phyloP scores from a whole-genome alignment of 768 basidiomycete species.

The Suillus placidus region DNA sequence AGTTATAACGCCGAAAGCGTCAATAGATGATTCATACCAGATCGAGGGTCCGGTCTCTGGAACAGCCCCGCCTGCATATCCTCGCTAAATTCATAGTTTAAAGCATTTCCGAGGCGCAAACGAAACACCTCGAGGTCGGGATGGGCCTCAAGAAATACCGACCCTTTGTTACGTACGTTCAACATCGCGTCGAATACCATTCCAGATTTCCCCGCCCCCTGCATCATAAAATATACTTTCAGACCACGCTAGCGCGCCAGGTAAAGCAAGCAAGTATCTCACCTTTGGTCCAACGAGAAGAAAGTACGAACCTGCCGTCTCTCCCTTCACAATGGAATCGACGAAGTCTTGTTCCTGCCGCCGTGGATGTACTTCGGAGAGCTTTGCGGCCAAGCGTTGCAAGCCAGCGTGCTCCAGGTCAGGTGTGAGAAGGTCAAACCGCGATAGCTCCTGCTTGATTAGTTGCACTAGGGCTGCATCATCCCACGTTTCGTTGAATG shows the following conservation, averaged over 20 bases:
- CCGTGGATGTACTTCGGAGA: constrained; percentile 47
- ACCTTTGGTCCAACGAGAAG: constrained; percentile 82
- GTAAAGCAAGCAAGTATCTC: constrained; percentile 8
- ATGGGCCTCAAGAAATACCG: constrained; percentile 81
- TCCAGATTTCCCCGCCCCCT: constrained; percentile 54
- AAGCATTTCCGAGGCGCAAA: constrained; percentile 80
- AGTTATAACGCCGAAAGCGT: constrained; percentile 16
- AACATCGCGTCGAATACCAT: constrained; percentile 80
- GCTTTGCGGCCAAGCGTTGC: background rate
- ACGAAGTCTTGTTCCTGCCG: constrained; percentile 76
- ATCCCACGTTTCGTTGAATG: background rate
- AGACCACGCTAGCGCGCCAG: constrained; percentile 6
- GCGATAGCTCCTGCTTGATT: constrained; percentile 2
- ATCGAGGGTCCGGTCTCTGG: constrained; percentile 80
- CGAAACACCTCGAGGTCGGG: constrained; percentile 88
- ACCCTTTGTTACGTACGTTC: constrained; percentile 68
- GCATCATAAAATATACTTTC: constrained; percentile 12
- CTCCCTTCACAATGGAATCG: constrained; percentile 78
- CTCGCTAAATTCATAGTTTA: constrained; percentile 87
- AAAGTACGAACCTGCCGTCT: constrained; percentile 69
- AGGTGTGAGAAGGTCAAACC: background rate
- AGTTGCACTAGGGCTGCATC: background rate
- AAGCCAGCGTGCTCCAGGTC: background rate
- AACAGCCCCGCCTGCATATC: constrained; percentile 82
- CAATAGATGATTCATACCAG: constrained; percentile 47